Conservation (phyloP, 2,329 filamentous ascomycete genomes). For the Graphilbum ipis-grandicollis region DNA sequence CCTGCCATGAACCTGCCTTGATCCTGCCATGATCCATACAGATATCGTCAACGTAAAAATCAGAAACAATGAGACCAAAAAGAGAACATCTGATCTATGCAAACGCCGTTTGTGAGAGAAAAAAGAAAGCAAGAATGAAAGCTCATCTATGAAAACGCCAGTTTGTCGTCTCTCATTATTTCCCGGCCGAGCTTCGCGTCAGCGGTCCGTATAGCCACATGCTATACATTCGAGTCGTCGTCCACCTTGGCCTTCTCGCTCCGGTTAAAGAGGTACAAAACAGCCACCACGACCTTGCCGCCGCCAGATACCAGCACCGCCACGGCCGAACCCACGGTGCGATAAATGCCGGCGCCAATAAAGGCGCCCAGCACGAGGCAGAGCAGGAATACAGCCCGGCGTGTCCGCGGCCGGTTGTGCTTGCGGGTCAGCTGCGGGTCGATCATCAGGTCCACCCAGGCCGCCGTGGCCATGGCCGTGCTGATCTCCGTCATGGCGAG, state of each 20-base stretch:
- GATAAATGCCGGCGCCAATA: slow-evolving; percentile 31
- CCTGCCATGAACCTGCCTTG: no score
- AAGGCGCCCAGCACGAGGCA: slow-evolving; percentile 30
- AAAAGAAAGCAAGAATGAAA: no score
- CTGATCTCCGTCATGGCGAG: slow-evolving; percentile 42
- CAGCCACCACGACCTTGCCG: slow-evolving; percentile 26
- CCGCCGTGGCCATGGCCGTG: slow-evolving; percentile 47
- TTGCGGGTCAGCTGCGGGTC: slow-evolving; percentile 29
- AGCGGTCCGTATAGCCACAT: no score
- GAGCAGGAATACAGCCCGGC: slow-evolving; percentile 30
- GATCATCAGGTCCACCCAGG: slow-evolving; percentile 41
- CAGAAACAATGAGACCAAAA: no score
- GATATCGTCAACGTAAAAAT: no score
- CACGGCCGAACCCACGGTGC: slow-evolving; percentile 21
- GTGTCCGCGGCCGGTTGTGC: slow-evolving; percentile 30
- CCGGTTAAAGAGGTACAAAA: slow-evolving; percentile 25
- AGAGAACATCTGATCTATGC: no score
- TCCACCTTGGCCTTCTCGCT: slow-evolving; percentile 14
- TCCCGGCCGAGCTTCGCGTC: no score
- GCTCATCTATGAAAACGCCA: no score
- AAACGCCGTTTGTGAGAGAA: no score
- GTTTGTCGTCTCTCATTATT: no score
- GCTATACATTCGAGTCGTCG: slow-evolving; percentile 2
- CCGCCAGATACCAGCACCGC: slow-evolving; percentile 25
- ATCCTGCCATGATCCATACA: no score